These are phyloP conservation scores for Daedaleopsis nitida DNA, from an alignment of 768 basidiomycete species.

Conservation along the genomic window DNA sequence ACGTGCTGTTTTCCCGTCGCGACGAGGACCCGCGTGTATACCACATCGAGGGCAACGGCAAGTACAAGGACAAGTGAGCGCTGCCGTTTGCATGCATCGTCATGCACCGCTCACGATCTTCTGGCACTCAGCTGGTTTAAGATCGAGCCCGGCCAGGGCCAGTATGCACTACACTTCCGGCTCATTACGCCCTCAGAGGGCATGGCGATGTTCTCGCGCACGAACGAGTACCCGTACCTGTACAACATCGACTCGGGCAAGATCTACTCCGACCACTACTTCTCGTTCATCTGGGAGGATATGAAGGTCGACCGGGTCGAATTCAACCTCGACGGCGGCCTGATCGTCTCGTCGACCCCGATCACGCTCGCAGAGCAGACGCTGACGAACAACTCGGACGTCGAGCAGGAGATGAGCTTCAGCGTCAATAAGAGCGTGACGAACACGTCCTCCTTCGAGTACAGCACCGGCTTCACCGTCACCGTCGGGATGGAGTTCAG, in stretches of 20 bases:
- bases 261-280: conserved; percentile 3
- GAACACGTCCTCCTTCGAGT: background rate
- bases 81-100: background rate
- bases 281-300: conserved; percentile 4
- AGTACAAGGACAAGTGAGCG: background rate
- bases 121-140: conserved; percentile 6
- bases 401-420: conserved; percentile 6
- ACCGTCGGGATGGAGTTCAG: conserved; percentile 3
- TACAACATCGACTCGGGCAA: background rate
- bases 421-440: background rate
- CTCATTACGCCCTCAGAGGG: background rate
- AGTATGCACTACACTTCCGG: conserved; percentile 3
- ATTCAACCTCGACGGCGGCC: background rate
- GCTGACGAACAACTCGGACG: conserved; percentile 5
- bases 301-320: conserved; percentile 6
- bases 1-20: conserved; percentile 8
- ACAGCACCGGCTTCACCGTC: background rate
- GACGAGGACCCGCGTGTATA: background rate
- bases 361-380: background rate
- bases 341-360: conserved; percentile 1
- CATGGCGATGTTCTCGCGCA: conserved; percentile 1
- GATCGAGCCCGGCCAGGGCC: background rate
- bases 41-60: background rate
- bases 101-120: background rate
- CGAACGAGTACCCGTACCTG: background rate